Base-by-base conservation (phyloP, 805 yeast species). In the Kluyveromyces wickerhamii region DNA sequence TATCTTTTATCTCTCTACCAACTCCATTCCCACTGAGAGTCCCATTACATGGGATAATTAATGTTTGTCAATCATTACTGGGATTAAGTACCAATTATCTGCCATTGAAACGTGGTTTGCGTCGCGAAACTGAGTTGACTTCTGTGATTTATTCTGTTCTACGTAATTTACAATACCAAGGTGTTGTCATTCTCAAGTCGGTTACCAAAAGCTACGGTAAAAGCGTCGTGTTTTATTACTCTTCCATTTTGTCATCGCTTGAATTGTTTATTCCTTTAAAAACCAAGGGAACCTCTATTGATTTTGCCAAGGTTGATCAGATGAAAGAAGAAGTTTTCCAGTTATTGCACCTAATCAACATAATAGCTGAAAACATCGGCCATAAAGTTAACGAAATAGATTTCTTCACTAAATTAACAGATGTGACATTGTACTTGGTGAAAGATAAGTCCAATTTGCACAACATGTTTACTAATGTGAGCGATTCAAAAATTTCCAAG, bases 11-110 rank as follows among this genome's bases (percentile, higher is more conserved):
- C 21, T 57, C 67, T 3, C 61, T 73, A 6, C 69, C 74, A 17
- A 75, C 86, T 1, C 73, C 71, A 26, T 67, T 63, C 45, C 62
- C 76, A 9, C 67, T 77, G 7, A 63, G 67, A 41, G 66, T 82
- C 6, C 92, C 94, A 3, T 42, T 84, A 10, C 88, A 89, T 1
- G 47, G 60, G 29, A 50, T 80, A 3, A 49, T 79, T 4, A 51
- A 63, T 7, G 40, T 78, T 32, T 61, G 67, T 15, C 86, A 80
- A 46, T 58, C 77, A 9, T 48, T 79, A 11, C 56, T 73, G 38
- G 66, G 77, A 12, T 55, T 84, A 38, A 74, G 77, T 43, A 57
- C 69, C 10, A 71, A 66, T 35, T 74, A 72, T 41, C 57, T 77
- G 23, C 66, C 76, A 2, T 65, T 78, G 49, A 72, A 70, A 44